These are phyloP conservation scores for Jacaranda copaia DNA, from an alignment of 257 asterid species.

Conservation along the genomic window DNA sequence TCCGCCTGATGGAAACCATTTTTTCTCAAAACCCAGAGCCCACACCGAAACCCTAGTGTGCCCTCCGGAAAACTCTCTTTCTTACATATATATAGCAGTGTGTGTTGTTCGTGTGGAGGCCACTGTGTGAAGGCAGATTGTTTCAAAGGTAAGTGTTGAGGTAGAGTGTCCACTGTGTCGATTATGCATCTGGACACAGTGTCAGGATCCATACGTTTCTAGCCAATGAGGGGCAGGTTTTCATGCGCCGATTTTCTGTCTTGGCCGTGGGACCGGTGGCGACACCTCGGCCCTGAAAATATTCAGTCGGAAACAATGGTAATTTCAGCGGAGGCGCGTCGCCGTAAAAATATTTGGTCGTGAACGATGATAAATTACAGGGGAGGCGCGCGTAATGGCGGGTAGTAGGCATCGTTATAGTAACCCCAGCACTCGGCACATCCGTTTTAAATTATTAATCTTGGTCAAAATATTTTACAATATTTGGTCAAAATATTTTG, in stretches of 20 bases:
- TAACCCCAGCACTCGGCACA: no score
- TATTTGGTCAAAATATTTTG: no score
- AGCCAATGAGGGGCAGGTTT: conserved; percentile 6
- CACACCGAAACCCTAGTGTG: conserved; percentile 26
- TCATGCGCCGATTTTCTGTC: neutral
- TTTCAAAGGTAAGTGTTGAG: conserved; percentile 9
- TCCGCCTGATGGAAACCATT: conserved; percentile 54
- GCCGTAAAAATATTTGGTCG: no score
- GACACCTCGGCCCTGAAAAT: no score
- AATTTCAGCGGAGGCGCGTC: no score
- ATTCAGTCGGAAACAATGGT: no score
- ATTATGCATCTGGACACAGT: conserved; percentile 7
- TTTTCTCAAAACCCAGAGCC: conserved; percentile 25
- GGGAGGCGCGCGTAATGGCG: no score
- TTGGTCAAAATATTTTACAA: no score
- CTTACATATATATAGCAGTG: conserved; percentile 21
- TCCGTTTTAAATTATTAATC: no score
- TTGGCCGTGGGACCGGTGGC: neutral
- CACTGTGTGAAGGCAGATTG: no score
- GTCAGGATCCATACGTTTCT: conserved; percentile 9
- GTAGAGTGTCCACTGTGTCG: neutral
- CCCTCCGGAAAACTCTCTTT: neutral
- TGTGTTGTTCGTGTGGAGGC: neutral
- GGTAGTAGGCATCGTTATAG: no score
- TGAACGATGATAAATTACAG: no score